A percentile compares a stretch with the other conserved stretches of the same genome.
These are phyloP conservation scores for Agmasoma carcini DNA, from an alignment of 371 early-diverging fungal genomes.

Conservation along the genomic window DNA sequence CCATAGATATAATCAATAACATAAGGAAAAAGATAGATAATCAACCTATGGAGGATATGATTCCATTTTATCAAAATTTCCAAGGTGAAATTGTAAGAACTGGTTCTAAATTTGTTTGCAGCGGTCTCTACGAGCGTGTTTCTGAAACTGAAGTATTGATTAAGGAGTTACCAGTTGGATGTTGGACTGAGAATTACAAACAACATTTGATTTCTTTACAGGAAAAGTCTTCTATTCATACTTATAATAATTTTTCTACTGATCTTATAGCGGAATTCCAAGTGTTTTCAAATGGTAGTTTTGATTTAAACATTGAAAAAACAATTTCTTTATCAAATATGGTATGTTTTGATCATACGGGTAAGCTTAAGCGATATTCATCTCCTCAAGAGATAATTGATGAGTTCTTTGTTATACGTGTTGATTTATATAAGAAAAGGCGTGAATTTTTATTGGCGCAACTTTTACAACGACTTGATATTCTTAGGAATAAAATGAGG, in stretches of 20 bases:
- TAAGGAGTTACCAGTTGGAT: conserved; percentile 77
- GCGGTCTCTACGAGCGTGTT: conserved; percentile 60
- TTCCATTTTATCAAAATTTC: conserved; percentile 90
- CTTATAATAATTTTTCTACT: conserved; percentile 54
- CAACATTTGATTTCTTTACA: conserved; percentile 64
- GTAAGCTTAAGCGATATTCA: conserved; percentile 68
- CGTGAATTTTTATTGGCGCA: conserved; percentile 67
- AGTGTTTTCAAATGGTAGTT: conserved; percentile 58
- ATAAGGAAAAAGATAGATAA: conserved; percentile 66
- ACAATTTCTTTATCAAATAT: conserved; percentile 69
- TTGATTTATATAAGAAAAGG: conserved; percentile 69
- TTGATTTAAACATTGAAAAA: conserved; percentile 65
- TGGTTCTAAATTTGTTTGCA: conserved; percentile 59
- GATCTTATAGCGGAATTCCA: conserved; percentile 64
- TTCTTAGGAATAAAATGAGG: conserved; percentile 71
- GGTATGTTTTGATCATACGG: conserved; percentile 83
- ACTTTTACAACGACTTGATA: conserved; percentile 61
- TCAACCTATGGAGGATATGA: conserved; percentile 62
- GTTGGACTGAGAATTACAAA: conserved; percentile 86
- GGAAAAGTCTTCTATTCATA: conserved; percentile 58
- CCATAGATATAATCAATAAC: conserved; percentile 76
- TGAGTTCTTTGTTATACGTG: conserved; percentile 76
- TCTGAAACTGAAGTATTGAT: conserved; percentile 64
- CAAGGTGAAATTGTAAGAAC: conserved; percentile 54
- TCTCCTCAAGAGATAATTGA: conserved; percentile 65